phyloP scores from a whole-genome alignment of 805 yeast species.

The Kazachstania psychrophila region DNA sequence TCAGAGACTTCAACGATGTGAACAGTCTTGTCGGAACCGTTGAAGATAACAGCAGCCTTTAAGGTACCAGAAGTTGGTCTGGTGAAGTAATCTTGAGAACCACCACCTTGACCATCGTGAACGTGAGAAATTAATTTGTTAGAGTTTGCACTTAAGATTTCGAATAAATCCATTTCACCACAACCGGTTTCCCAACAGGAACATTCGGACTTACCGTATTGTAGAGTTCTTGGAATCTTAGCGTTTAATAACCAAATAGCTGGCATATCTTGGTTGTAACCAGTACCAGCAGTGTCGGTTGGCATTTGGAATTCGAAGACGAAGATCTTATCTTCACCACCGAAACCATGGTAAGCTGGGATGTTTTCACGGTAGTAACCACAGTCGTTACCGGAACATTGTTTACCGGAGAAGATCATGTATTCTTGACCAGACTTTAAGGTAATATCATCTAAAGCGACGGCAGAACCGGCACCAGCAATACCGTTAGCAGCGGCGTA shows the following conservation, averaged over 20 bases:
- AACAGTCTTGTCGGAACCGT: conserved; percentile 37
- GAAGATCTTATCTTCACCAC: conserved; percentile 75
- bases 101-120: conserved; percentile 80
- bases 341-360: conserved; percentile 93
- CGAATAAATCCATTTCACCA: conserved; percentile 95
- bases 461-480: conserved; percentile 59
- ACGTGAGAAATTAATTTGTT: conserved; percentile 67
- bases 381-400: conserved; percentile 56
- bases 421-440: conserved; percentile 68
- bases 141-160: conserved; percentile 71
- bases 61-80: conserved; percentile 74
- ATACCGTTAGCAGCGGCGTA: conserved; percentile 72
- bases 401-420: conserved; percentile 67
- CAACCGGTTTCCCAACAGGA: conserved; percentile 97
- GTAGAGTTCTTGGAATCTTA: conserved; percentile 91
- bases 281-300: conserved; percentile 41
- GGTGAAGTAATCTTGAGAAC: conserved; percentile 73
- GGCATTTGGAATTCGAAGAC: conserved; percentile 96
- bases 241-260: conserved; percentile 96
- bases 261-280: conserved; percentile 83
- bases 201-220: conserved; percentile 77
- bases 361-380: conserved; percentile 79
- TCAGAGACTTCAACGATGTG: conserved; percentile 55
- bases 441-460: conserved; percentile 58
- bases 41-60: conserved; percentile 87